Evolutionary conservation across 306 rosid genomes (phyloP).

Genomic region (Vigna radiata): DNA sequence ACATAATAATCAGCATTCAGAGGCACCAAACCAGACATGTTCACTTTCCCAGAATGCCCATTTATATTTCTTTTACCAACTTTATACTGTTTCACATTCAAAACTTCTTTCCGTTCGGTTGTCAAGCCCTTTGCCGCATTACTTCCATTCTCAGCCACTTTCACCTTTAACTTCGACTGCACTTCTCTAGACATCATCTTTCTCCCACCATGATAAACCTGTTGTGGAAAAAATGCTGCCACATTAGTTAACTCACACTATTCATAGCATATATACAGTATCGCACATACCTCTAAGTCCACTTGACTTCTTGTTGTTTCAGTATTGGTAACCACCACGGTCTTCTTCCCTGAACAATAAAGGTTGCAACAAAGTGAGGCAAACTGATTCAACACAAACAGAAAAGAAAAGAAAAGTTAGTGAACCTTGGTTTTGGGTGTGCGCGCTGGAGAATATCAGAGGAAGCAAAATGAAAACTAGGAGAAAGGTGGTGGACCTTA

Average conservation of each 20-base stretch:
- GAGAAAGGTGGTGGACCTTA: slow-evolving; percentile 44
- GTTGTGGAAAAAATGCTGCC: not conserved
- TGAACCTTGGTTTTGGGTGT: slow-evolving; percentile 49
- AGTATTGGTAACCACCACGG: not conserved
- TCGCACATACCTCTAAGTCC: slow-evolving; percentile 40
- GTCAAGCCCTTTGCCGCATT: slow-evolving; percentile 16
- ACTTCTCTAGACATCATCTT: slow-evolving; percentile 41
- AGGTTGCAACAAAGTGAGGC: not conserved
- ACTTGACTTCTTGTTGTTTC: slow-evolving; percentile 20
- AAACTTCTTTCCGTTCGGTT: not conserved
- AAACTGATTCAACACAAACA: not conserved
- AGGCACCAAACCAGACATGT: slow-evolving; percentile 50
- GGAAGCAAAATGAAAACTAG: slow-evolving; percentile 46
- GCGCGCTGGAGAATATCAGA: slow-evolving; percentile 43
- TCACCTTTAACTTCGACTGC: slow-evolving; percentile 3
- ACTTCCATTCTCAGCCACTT: not conserved
- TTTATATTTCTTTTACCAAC: not conserved
- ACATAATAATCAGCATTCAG: slow-evolving; percentile 65
- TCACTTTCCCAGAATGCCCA: slow-evolving; percentile 29
- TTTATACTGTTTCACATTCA: not conserved
- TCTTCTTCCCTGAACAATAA: slow-evolving; percentile 35
- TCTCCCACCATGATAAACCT: slow-evolving; percentile 46
- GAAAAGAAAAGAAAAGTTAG: not conserved
- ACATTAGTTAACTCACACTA: not conserved
- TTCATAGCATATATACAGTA: not conserved